Evolutionary conservation across 2,329 filamentous ascomycete species (phyloP), one percentile per base, ranked within the genome.

Genomic region (Orbilia oligospora): DNA sequence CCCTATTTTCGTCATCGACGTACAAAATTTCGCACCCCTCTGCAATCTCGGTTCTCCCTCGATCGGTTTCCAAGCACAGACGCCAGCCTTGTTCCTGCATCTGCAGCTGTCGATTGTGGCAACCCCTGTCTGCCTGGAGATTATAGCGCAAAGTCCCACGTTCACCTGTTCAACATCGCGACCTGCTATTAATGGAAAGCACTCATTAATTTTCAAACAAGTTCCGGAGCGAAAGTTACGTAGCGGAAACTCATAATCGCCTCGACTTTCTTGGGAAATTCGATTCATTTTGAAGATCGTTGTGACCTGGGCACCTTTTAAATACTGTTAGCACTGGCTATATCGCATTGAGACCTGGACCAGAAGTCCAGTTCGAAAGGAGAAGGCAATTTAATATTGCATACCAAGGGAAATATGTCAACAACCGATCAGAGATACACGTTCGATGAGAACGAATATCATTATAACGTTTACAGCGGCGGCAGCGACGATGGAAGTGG

Each of bases 121-220:
- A 49, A 63, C 66, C 72, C 72, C 66, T 76, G 72, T 76, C 71
- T 69, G 72, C 66, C 66, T 71, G 72, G 66, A 76, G 67, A 56
- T 66, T 65, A 56, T 65, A 71, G 51, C 67, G 73, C 66, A 61
- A 48, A 71, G 36, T 36, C 56, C 56, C 56, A 61, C 56, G 64
- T 65, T 33, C 68, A 55, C 51, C 51, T 53, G 24, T 48, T 67
- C 61, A 24, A n/a, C 24, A 72, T 72, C 68, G 48, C 53, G 68
- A 78, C 75, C 75, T 78, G 64, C 75, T 78, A 24, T 72, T 78
- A 72, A 58, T 46, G 75, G 75, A 72, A 72, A 78, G 63, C 22
- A 61, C 22, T 58, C 33, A 46, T 55, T 65, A 46, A 51, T 68
- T 44, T 61, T 69, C 53, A 68, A 67, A 65, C 68, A 56, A 41